Conservation (phyloP, 768 basidiomycete species). For the Pleurotus citrinopileatus region DNA sequence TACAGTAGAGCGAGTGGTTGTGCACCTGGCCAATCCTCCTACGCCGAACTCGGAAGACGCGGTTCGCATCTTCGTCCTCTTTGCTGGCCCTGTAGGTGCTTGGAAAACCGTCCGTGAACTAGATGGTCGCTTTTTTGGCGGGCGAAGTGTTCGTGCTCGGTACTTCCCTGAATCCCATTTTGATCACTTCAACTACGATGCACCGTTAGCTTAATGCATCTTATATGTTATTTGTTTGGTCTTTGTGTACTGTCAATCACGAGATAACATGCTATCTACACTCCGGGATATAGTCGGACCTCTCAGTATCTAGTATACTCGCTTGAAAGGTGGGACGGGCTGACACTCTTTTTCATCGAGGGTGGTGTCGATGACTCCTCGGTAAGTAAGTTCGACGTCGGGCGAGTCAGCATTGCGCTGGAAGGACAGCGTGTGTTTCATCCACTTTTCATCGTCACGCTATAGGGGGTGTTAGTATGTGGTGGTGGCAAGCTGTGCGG, state of each 20-base stretch:
- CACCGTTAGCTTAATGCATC: conserved; percentile 26
- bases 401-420: conserved; percentile 74
- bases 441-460: conserved; percentile 94
- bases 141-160: conserved; percentile 75
- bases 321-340: conserved; percentile 95
- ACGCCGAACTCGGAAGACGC: conserved; percentile 71
- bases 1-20: conserved; percentile 84
- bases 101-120: conserved; percentile 95
- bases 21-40: conserved; percentile 73
- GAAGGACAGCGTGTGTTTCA: conserved; percentile 96
- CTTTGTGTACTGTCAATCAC: conserved; percentile 12
- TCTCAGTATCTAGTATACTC: conserved; percentile 65
- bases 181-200: conserved; percentile 46
- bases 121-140: conserved; percentile 91
- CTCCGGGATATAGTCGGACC: not conserved
- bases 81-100: conserved; percentile 88
- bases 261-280: not conserved
- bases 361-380: conserved; percentile 79
- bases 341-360: conserved; percentile 98
- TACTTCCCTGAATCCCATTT: conserved; percentile 74
- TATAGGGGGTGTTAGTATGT: conserved; percentile 23
- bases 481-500: not conserved
- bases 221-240: not conserved
- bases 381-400: conserved; percentile 88
- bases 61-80: conserved; percentile 88